These are phyloP conservation scores for Prunella vulgaris DNA, from an alignment of 257 asterid species.

Conservation along the genomic window DNA sequence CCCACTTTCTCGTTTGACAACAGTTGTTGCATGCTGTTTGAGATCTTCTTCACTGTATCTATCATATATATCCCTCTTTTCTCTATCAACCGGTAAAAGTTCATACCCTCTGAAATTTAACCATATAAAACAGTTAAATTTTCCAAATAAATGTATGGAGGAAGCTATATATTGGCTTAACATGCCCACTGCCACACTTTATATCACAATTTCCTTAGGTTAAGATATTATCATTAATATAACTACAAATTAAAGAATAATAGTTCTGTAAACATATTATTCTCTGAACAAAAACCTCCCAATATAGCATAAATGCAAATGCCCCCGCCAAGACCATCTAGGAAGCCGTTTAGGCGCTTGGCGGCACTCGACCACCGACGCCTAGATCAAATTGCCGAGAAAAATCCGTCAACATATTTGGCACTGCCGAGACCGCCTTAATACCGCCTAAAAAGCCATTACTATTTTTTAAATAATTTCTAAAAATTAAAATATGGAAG, in stretches of 20 bases:
- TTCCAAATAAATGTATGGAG: not conserved
- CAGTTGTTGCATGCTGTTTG: slow-evolving; percentile 83
- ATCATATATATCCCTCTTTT: slow-evolving; percentile 80
- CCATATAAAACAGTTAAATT: slow-evolving; percentile 20
- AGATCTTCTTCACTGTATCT: slow-evolving; percentile 88
- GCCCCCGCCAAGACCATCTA: no score
- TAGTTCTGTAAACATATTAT: no score
- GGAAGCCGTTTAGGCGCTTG: no score
- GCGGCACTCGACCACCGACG: no score
- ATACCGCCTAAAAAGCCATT: no score
- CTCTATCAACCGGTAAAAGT: slow-evolving; percentile 75
- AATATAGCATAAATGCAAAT: no score
- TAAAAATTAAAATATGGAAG: no score
- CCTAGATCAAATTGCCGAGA: no score
- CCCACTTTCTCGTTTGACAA: slow-evolving; percentile 72
- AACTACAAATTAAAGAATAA: not conserved
- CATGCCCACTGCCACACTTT: not conserved
- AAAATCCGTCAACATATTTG: no score
- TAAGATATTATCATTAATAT: not conserved
- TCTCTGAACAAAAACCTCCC: no score
- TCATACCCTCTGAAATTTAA: slow-evolving; percentile 65
- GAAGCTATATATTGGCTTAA: not conserved
- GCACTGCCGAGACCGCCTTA: no score
- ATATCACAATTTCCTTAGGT: not conserved
- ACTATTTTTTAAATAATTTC: no score